Evolutionary conservation across 805 yeast genomes (phyloP), one percentile per base, ranked within the genome.

Genomic region (Candida fluviatilis): DNA sequence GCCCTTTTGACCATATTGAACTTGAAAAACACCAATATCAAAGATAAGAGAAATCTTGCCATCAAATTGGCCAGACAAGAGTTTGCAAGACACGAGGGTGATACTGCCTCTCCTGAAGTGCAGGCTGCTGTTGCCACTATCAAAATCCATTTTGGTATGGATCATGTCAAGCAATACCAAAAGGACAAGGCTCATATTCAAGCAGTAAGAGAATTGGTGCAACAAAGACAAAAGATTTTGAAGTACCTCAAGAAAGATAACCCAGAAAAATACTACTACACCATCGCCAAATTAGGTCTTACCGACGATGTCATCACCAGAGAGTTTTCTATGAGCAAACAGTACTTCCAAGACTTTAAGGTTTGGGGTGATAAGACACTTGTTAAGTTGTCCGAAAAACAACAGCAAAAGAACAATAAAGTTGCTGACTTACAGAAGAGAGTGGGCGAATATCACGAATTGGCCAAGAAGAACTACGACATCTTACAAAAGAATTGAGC

Each of bases 71-170:
- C 97, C 1, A 71, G 78, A 36, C 64, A 75, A 49, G 97, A 91
- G 64, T 90, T 91, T 60, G 80, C 78, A 50, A 73, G 95, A 52
- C 72, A 75, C 46, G 88, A 81, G 33, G 96, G 95, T 38, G 98
- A 93, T 58, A 86, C 96, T 1, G 97, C 95, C 2, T 86, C 96
- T 2, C 80, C 95, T 38, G 98, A 91, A 64, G 96, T 90, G 18
- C 97, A 90, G 62, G 96, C 98, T 2, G 98, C 97, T 2, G 75
- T 86, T 18, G 66, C 82, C 66, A 88, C 98, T 0, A 82, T 87
- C 35, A 77, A 78, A 52, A 87, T 93, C 49, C 85, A 83, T 48
- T 80, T 77, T 47, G 69, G 86, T 45, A 86, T 86, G 67, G 74
- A 77, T 31, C 96, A 90, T 55, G 73, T 84, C 39, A 58, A 58